These are phyloP conservation scores for Pseudomonodictys pantanalensis DNA, from an alignment of 495 filamentous ascomycete genomes.

Conservation along the genomic window DNA sequence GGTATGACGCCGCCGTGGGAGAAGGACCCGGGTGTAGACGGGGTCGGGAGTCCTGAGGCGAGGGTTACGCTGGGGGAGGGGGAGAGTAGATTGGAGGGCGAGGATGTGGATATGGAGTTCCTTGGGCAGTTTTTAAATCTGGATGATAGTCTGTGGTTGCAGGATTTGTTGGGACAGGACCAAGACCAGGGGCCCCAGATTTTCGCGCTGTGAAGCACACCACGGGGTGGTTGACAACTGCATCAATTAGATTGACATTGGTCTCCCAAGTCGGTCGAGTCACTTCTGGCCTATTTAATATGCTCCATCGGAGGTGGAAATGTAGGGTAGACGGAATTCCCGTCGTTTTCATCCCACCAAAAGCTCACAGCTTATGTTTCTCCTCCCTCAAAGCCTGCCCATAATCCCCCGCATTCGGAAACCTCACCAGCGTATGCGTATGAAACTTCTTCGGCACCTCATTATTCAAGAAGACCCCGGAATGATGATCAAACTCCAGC, in stretches of 20 bases:
- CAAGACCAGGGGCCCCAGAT: no score
- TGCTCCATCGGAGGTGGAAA: no score
- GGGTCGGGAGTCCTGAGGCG: not conserved
- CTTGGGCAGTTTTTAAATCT: slow-evolving; percentile 11
- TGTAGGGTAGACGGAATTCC: no score
- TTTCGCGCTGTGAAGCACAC: no score
- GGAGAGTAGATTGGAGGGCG: no score
- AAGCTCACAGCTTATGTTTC: slow-evolving; percentile 23
- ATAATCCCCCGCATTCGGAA: slow-evolving; percentile 74
- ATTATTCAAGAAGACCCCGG: slow-evolving; percentile 73
- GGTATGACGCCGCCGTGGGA: no score
- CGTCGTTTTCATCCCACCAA: no score
- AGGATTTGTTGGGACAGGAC: slow-evolving; percentile 1
- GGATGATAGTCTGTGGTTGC: slow-evolving; percentile 19
- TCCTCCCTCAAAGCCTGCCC: slow-evolving; percentile 52
- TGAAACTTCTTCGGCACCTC: slow-evolving; percentile 71
- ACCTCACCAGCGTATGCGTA: slow-evolving; percentile 67
- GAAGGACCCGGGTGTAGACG: not conserved
- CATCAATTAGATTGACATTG: no score
- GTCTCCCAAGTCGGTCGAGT: no score
- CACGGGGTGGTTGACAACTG: no score
- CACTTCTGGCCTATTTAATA: no score
- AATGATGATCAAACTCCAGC: slow-evolving; percentile 77
- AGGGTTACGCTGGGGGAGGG: not conserved
- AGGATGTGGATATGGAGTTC: slow-evolving; percentile 3